These are phyloP conservation scores for Pichia manshurica DNA, from an alignment of 805 yeast genomes.

Conservation along the genomic window DNA sequence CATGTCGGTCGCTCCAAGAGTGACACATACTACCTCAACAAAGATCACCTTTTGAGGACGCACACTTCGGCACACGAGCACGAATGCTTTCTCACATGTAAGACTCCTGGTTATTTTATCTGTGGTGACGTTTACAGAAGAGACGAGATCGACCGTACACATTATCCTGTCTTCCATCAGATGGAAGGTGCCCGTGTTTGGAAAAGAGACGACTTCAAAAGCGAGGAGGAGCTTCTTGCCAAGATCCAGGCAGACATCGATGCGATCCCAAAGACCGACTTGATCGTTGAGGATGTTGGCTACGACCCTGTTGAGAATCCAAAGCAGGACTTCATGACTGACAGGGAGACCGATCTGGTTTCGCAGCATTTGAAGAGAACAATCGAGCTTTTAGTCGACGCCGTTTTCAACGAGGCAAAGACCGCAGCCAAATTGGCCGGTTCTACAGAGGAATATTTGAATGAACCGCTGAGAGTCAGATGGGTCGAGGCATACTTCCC, in stretches of 20 bases:
- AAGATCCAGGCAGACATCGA: slow-evolving; percentile 55
- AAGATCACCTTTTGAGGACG: slow-evolving; percentile 68
- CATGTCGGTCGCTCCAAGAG: slow-evolving; percentile 92
- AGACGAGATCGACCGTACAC: slow-evolving; percentile 93
- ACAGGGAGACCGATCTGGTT: slow-evolving; percentile 60
- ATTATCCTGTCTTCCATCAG: slow-evolving; percentile 96
- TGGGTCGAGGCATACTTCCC: slow-evolving; percentile 97
- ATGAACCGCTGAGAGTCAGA: slow-evolving; percentile 75
- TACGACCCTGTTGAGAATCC: slow-evolving; percentile 60
- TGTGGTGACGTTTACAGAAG: slow-evolving; percentile 94
- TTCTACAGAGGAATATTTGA: slow-evolving; percentile 50
- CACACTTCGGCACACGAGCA: slow-evolving; percentile 97
- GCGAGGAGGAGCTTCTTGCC: slow-evolving; percentile 30
- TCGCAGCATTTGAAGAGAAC: slow-evolving; percentile 80
- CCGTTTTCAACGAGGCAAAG: slow-evolving; percentile 71
- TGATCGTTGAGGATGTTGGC: slow-evolving; percentile 72
- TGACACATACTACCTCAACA: slow-evolving; percentile 87
- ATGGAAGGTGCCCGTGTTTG: slow-evolving; percentile 94
- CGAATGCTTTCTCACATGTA: slow-evolving; percentile 63
- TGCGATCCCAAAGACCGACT: slow-evolving; percentile 57
- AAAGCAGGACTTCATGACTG: slow-evolving; percentile 71
- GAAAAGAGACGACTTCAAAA: slow-evolving; percentile 44
- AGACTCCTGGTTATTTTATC: slow-evolving; percentile 83
- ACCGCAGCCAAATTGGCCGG: slow-evolving; percentile 58
- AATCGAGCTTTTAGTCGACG: slow-evolving; percentile 73